Evolutionary conservation across 2,329 filamentous ascomycete genomes (phyloP).

Genomic region (Chrysoporthe puriensis): DNA sequence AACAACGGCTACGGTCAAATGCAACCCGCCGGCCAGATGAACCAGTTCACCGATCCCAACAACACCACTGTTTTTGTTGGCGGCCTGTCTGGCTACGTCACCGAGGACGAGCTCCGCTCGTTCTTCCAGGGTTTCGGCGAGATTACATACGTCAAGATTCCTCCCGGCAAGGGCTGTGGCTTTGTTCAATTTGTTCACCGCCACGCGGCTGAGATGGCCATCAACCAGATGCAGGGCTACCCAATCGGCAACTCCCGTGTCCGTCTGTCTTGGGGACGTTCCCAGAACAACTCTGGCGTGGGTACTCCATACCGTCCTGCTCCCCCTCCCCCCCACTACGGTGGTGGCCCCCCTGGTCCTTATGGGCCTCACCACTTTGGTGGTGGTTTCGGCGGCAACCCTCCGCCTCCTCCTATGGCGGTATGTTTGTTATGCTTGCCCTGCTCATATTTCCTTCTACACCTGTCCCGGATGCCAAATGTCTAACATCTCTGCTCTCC

Average conservation of each 20-base stretch:
- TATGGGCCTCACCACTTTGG: constrained; percentile 54
- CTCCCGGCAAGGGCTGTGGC: constrained; percentile 96
- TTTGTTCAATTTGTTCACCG: constrained; percentile 99
- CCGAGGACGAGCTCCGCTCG: constrained; percentile 97
- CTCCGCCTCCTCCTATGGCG: constrained; percentile 29
- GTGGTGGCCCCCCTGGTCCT: constrained; percentile 45
- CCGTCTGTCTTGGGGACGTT: constrained; percentile 94
- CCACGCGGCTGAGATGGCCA: constrained; percentile 98
- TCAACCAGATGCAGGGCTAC: constrained; percentile 99
- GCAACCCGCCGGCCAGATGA: constrained; percentile 65
- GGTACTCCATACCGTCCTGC: constrained; percentile 97
- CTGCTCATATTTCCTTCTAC: constrained; percentile 8
- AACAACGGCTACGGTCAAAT: constrained; percentile 33
- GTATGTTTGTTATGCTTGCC: constrained; percentile 24
- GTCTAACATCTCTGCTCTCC: constrained; percentile 1
- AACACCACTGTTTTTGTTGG: constrained; percentile 99
- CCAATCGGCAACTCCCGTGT: constrained; percentile 98
- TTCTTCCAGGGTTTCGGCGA: constrained; percentile 99
- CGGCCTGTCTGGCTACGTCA: constrained; percentile 95
- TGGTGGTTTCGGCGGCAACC: constrained; percentile 34
- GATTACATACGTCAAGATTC: constrained; percentile 99
- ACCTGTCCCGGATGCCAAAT: not conserved
- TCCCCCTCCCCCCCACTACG: constrained; percentile 65
- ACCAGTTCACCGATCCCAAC: constrained; percentile 99
- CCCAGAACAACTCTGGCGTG: constrained; percentile 98